phyloP scores from a whole-genome alignment of 2,329 filamentous ascomycete species.

The Trichoderma afroharzianum region DNA sequence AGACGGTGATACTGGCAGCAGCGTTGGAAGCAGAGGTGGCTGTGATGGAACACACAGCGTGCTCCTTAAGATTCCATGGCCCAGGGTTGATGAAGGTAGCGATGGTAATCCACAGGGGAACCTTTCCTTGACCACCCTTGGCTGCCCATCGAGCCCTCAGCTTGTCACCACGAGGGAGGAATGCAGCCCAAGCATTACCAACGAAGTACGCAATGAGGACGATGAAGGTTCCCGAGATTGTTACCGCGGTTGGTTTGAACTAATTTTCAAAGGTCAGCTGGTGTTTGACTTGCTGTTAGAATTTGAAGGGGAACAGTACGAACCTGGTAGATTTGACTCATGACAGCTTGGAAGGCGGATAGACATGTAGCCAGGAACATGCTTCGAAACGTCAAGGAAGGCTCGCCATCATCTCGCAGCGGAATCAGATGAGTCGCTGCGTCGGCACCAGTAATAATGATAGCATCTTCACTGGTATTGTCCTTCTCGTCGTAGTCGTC shows the following conservation, averaged over 20 bases:
- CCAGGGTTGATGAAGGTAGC: constrained; percentile 48
- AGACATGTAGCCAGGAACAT: constrained; percentile 48
- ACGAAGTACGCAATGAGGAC: constrained; percentile 55
- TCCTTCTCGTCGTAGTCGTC: constrained; percentile 28
- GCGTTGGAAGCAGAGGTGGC: constrained; percentile 52
- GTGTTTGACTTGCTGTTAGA: background rate
- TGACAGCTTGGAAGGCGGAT: constrained; percentile 51
- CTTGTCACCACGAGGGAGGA: constrained; percentile 45
- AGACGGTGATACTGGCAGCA: constrained; percentile 38
- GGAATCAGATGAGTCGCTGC: constrained; percentile 47
- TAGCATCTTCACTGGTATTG: constrained; percentile 34
- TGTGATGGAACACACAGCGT: constrained; percentile 51
- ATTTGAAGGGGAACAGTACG: constrained; percentile 17
- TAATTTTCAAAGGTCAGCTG: constrained; percentile 23
- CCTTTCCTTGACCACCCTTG: constrained; percentile 37
- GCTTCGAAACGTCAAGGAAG: constrained; percentile 50
- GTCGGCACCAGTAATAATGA: constrained; percentile 52
- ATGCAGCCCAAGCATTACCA: constrained; percentile 38
- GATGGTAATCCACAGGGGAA: constrained; percentile 39
- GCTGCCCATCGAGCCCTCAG: constrained; percentile 45
- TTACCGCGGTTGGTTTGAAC: constrained; percentile 50
- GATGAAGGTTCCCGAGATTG: constrained; percentile 52
- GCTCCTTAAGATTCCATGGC: constrained; percentile 54
- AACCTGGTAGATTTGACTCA: constrained; percentile 54
- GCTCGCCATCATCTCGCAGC: constrained; percentile 51